A percentile compares a stretch with the other conserved stretches of the same genome.
These are phyloP conservation scores for Sanghuangporus baumii DNA, from an alignment of 1,284 basidiomycete genomes.

Conservation along the genomic window DNA sequence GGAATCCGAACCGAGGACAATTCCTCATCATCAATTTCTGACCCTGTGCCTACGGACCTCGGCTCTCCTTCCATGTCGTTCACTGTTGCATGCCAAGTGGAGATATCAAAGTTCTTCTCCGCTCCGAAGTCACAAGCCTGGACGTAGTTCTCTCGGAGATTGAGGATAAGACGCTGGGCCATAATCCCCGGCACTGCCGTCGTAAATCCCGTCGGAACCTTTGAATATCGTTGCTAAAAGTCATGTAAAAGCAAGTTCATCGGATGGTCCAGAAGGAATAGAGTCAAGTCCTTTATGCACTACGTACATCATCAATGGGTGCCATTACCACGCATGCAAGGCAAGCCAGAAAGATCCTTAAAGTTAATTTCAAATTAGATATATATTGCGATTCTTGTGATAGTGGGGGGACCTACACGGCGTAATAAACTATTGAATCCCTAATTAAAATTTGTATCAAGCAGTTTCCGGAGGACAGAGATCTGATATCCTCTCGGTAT, in stretches of 20 bases:
- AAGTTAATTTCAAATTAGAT: not conserved
- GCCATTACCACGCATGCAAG: not conserved
- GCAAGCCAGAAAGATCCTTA: not conserved
- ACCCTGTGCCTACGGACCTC: not conserved
- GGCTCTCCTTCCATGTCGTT: not conserved
- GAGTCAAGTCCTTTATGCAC: not conserved
- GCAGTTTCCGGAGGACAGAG: not conserved
- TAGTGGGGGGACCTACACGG: not conserved
- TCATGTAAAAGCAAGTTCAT: not conserved
- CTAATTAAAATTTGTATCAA: slow-evolving; percentile 1
- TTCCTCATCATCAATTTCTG: not conserved
- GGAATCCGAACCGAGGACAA: no score
- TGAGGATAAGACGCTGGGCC: slow-evolving; percentile 2
- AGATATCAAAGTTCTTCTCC: not conserved
- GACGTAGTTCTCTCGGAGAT: not conserved
- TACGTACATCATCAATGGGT: not conserved
- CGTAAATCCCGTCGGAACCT: slow-evolving; percentile 4
- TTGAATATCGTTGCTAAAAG: not conserved
- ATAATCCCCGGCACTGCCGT: slow-evolving; percentile 1
- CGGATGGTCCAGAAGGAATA: not conserved
- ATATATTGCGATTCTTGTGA: not conserved
- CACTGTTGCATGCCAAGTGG: not conserved
- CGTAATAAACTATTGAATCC: slow-evolving; percentile 2
- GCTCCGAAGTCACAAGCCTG: not conserved
- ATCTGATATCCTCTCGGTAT: not conserved